Conservation (phyloP, 768 basidiomycete species). For the Mycena floridula region DNA sequence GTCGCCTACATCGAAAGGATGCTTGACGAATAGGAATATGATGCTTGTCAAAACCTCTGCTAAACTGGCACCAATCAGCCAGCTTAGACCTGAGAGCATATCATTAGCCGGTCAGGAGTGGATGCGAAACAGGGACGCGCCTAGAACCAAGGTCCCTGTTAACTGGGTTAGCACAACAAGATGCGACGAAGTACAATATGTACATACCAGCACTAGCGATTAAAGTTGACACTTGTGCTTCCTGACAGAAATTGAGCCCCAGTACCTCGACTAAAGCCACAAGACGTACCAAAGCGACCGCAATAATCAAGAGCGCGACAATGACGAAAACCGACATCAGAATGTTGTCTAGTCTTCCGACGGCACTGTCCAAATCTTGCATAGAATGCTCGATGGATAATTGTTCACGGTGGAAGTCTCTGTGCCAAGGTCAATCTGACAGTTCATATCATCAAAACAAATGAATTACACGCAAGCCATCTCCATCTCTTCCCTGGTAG, state of each 20-base stretch:
- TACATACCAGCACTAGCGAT: constrained; percentile 77
- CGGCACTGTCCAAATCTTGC: constrained; percentile 87
- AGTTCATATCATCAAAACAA: neutral
- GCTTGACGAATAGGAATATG: constrained; percentile 89
- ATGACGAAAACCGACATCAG: constrained; percentile 76
- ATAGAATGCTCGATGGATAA: constrained; percentile 80
- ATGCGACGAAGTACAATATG: too few relatives aligned
- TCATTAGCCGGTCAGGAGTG: constrained; percentile 1
- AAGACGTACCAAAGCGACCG: constrained; percentile 63
- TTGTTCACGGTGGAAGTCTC: constrained; percentile 82
- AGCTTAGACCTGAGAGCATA: constrained; percentile 55
- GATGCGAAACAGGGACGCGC: constrained; percentile 18
- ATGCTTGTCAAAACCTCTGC: constrained; percentile 80
- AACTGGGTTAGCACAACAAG: too few relatives aligned
- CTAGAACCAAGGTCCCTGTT: too few relatives aligned
- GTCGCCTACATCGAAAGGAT: constrained; percentile 81
- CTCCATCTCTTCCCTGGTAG: constrained; percentile 68
- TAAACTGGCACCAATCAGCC: constrained; percentile 79
- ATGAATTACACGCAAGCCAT: constrained; percentile 56
- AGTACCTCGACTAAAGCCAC: too few relatives aligned
- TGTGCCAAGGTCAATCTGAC: constrained; percentile 18
- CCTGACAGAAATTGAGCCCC: constrained; percentile 36
- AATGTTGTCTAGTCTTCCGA: constrained; percentile 81
- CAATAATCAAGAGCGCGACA: constrained; percentile 69
- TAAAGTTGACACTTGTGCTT: constrained; percentile 66